phyloP scores from a whole-genome alignment of 2,329 filamentous ascomycete genomes.

The Ceratocystis albifundus region DNA sequence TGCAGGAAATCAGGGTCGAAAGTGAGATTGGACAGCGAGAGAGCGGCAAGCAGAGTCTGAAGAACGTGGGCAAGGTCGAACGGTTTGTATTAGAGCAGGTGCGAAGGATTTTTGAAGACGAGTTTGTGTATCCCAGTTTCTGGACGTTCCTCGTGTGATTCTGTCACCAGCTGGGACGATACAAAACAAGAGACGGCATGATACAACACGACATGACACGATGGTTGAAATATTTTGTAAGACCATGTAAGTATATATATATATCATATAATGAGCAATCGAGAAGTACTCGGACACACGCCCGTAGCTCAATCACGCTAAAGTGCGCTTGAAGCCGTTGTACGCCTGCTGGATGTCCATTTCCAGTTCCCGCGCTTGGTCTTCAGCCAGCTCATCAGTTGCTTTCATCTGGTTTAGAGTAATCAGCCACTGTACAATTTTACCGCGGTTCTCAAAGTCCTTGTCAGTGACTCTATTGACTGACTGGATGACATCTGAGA shows the following conservation, averaged over 20 bases:
- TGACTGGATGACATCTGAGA: constrained; percentile 91
- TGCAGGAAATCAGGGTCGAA: constrained; percentile 91
- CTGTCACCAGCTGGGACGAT: constrained; percentile 19
- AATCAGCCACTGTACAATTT: constrained; percentile 98
- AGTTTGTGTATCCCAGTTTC: constrained; percentile 96
- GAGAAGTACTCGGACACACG: background rate
- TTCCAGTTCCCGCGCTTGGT: constrained; percentile 78
- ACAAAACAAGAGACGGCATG: background rate
- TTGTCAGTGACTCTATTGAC: constrained; percentile 94
- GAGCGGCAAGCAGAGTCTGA: constrained; percentile 83
- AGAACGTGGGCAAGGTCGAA: constrained; percentile 98
- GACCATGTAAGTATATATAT: constrained; percentile 10
- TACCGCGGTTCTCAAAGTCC: constrained; percentile 89
- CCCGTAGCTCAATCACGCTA: constrained; percentile 37
- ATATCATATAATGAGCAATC: background rate
- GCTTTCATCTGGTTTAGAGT: constrained; percentile 96
- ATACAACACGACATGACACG: background rate
- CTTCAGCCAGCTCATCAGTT: constrained; percentile 76
- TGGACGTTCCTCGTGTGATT: constrained; percentile 83
- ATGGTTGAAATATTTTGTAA: background rate
- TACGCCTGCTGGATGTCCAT: constrained; percentile 93
- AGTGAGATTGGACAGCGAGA: constrained; percentile 94
- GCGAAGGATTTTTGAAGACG: constrained; percentile 91
- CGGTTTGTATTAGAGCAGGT: constrained; percentile 95
- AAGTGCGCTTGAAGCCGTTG: constrained; percentile 75